Percentiles rank a stretch among this genome's conserved stretches.
These are phyloP conservation scores for Backusella liffmaniae DNA, from an alignment of 192 early-diverging fungal genomes.

Conservation along the genomic window DNA sequence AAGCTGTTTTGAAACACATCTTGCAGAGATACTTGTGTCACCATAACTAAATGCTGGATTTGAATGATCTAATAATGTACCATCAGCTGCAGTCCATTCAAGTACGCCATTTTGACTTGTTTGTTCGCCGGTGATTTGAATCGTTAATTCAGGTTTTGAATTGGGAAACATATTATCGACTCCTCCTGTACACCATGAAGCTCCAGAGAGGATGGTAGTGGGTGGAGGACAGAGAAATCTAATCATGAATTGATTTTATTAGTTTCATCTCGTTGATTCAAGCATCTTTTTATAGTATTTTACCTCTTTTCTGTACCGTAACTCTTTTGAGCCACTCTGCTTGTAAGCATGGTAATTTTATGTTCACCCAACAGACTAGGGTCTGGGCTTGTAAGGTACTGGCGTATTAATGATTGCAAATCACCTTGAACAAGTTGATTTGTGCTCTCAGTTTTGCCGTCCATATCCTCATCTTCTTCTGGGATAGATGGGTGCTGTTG, in stretches of 20 bases:
- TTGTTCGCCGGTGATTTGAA: conserved; percentile 59
- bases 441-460: neutral
- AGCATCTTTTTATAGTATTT: neutral
- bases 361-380: conserved; percentile 46
- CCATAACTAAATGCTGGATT: conserved; percentile 7
- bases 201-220: conserved; percentile 72
- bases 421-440: conserved; percentile 6
- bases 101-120: conserved; percentile 51
- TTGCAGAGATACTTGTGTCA: conserved; percentile 52
- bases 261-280: neutral
- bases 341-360: conserved; percentile 76
- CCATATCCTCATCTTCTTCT: conserved; percentile 12
- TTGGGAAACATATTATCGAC: neutral
- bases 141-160: conserved; percentile 45
- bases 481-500: conserved; percentile 15
- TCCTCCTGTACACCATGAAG: conserved; percentile 57
- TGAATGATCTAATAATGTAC: conserved; percentile 43
- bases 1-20: conserved; percentile 80
- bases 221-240: conserved; percentile 84
- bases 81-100: conserved; percentile 48
- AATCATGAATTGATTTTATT: neutral
- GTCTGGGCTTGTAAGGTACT: conserved; percentile 9
- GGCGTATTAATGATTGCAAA: conserved; percentile 15
- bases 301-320: conserved; percentile 91
- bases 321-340: conserved; percentile 89